These are phyloP conservation scores for Pythium sp. DNA, from an alignment of 352 stramenopile genomes.

Conservation along the genomic window DNA sequence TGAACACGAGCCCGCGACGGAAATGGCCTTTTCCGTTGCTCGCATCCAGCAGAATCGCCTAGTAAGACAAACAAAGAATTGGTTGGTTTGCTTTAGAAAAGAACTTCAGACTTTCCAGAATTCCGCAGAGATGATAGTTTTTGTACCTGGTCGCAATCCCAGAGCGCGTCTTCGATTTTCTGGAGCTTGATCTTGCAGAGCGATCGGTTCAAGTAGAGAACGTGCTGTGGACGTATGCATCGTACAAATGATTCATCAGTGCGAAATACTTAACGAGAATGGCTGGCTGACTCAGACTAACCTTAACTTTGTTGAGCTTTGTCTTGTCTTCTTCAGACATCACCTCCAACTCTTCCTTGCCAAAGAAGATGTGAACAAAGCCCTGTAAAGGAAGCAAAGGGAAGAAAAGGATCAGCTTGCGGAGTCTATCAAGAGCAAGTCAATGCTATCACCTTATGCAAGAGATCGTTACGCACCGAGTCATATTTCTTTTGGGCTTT, in stretches of 20 bases:
- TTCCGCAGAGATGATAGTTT: background rate
- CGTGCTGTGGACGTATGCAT: conserved; percentile 24
- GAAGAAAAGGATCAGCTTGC: too few species aligned
- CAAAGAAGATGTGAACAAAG: conserved; percentile 86
- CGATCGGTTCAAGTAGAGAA: conserved; percentile 80
- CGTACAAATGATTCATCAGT: background rate
- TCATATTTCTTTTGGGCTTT: conserved; percentile 85
- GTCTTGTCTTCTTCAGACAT: conserved; percentile 67
- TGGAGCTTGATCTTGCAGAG: conserved; percentile 83
- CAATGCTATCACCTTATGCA: too few species aligned
- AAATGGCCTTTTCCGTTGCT: conserved; percentile 77
- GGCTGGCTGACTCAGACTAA: conserved; percentile 13
- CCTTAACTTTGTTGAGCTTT: conserved; percentile 81
- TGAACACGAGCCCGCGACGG: conserved; percentile 72
- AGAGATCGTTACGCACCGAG: conserved; percentile 34
- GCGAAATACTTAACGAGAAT: background rate
- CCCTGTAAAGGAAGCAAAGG: conserved; percentile 30
- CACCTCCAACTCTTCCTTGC: conserved; percentile 85
- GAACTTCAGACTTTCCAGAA: background rate
- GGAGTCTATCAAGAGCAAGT: too few species aligned
- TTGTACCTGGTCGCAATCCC: conserved; percentile 79
- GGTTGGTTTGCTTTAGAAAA: background rate
- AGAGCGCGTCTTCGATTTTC: conserved; percentile 82
- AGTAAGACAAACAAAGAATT: background rate
- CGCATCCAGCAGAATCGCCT: conserved; percentile 69